A percentile compares a stretch with the other conserved stretches of the same genome.
Evolutionary conservation across 129 eudicot species (phyloP).

Genomic region (Solidago caesia): DNA sequence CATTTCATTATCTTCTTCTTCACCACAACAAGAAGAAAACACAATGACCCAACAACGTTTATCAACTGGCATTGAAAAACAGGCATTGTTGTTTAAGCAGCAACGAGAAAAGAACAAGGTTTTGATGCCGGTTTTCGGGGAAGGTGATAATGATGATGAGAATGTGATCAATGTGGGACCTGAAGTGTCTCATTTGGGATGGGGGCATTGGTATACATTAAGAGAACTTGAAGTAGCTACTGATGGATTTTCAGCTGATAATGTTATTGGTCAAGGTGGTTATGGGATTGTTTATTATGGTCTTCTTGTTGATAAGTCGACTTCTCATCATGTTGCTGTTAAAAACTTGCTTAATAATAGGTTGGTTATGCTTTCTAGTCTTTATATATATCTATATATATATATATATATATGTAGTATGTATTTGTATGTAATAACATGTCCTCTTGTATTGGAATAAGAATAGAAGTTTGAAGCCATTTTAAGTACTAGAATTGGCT

Average conservation of each 20-base stretch:
- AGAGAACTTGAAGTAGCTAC: conserved; percentile 70
- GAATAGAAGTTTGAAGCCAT: too few species aligned
- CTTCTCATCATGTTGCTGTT: conserved; percentile 47
- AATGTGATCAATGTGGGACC: conserved; percentile 39
- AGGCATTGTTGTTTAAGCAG: conserved; percentile 26
- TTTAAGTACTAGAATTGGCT: too few species aligned
- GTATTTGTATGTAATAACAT: too few species aligned
- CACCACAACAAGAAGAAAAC: conserved; percentile 4
- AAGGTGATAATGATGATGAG: conserved; percentile 23
- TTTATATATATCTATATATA: too few species aligned
- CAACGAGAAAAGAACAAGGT: conserved; percentile 35
- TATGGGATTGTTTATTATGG: conserved; percentile 77
- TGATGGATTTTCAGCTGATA: conserved; percentile 52
- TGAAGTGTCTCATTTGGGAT: conserved; percentile 69
- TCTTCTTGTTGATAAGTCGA: conserved; percentile 36
- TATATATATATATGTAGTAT: too few species aligned
- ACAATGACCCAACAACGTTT: background rate
- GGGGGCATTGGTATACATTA: conserved; percentile 75
- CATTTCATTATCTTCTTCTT: conserved; percentile 9
- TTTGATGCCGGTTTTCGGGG: conserved; percentile 39
- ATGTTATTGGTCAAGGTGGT: conserved; percentile 71
- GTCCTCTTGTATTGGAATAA: too few species aligned
- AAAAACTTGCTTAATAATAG: conserved; percentile 61
- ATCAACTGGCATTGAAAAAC: conserved; percentile 29
- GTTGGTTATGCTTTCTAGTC: conserved; percentile 13